A percentile compares a stretch with the other conserved stretches of the same genome.
Evolutionary conservation across 2,329 filamentous ascomycete species (phyloP).

Genomic region (Penicillium sp.): DNA sequence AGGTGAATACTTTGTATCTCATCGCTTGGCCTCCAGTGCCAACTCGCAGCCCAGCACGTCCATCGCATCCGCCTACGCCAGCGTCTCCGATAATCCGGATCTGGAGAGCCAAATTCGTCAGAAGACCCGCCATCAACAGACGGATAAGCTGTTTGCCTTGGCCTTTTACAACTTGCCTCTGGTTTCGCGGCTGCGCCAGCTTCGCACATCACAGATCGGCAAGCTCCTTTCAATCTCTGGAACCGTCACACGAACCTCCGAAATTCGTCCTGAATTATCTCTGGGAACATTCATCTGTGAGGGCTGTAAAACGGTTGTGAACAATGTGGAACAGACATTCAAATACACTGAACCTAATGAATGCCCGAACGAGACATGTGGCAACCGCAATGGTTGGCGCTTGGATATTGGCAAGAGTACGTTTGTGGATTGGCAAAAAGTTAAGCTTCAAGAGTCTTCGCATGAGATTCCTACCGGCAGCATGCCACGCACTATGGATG

Average conservation of each 20-base stretch:
- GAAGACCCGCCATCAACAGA: conserved; percentile 89
- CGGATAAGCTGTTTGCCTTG: conserved; percentile 91
- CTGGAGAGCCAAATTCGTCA: conserved; percentile 59
- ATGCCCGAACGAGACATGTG: conserved; percentile 85
- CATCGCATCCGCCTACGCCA: conserved; percentile 61
- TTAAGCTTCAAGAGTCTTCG: conserved; percentile 96
- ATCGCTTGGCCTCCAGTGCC: conserved; percentile 76
- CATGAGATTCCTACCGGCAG: conserved; percentile 97
- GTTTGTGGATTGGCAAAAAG: conserved; percentile 99
- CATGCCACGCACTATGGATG: conserved; percentile 97
- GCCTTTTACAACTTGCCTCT: conserved; percentile 93
- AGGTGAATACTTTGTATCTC: conserved; percentile 89
- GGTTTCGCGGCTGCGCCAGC: conserved; percentile 80
- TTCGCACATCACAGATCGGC: conserved; percentile 88
- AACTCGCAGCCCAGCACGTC: conserved; percentile 72
- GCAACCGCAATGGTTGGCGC: conserved; percentile 90
- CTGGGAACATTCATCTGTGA: conserved; percentile 92
- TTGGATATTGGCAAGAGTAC: conserved; percentile 97
- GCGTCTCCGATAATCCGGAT: conserved; percentile 64
- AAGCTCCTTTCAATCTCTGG: conserved; percentile 94
- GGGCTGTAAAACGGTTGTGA: conserved; percentile 78
- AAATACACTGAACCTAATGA: conserved; percentile 95
- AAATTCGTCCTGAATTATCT: conserved; percentile 91
- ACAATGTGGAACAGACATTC: conserved; percentile 96
- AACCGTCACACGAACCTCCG: conserved; percentile 93